Evolutionary conservation across 225 moss, liverwort and hornwort species (phyloP), one percentile per base, ranked within the genome.

Genomic region (Sphagnum contortum): DNA sequence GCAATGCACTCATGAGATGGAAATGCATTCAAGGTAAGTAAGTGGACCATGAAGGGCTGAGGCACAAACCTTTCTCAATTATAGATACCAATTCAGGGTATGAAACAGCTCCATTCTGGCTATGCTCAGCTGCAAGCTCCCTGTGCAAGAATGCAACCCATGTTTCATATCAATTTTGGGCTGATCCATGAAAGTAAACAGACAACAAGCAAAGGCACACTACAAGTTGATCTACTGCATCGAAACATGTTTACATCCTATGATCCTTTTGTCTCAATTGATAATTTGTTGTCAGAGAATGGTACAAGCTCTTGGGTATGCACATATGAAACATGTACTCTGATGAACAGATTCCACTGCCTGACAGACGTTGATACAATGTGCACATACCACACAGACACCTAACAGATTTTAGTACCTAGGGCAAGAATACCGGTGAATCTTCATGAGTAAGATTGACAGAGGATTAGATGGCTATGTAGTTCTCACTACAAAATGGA

Each of bases 61-160:
- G 45, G 13, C n/a, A 57, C 10, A 55, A 12, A 78, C 77, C 70
- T 74, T 74, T 60, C 50, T 12, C 47, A 9, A 78, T 71, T 51
- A 68, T 64, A 49, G 55, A 12, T 44, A 60, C 70, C 50, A 78
- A 14, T 45, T 73, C 73, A 29, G 29, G 29, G 29, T 29, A 29
- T 29, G 29, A 29, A 29, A 71, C 69, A n/a, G 46, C 61, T 47
- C 70, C 79, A 66, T 64, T 83, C 62, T 74, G 77, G 12, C 74
- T 74, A 54, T 69, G 79, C 60, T 77, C 69, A 52, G 70, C 68
- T 62, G 86, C 89, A 48, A 89, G 63, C 69, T 87, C 89, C 70
- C 88, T 88, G 29, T 29, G 29, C 1, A 29, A 29, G 29, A 29
- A 29, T 29, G 85, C 76, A 70, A 51, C 55, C 14, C 59, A 45